Percentiles rank a stretch among this genome's conserved stretches.
phyloP scores from a whole-genome alignment of 352 stramenopile species.

The Stephanocyclus meneghinianus region DNA sequence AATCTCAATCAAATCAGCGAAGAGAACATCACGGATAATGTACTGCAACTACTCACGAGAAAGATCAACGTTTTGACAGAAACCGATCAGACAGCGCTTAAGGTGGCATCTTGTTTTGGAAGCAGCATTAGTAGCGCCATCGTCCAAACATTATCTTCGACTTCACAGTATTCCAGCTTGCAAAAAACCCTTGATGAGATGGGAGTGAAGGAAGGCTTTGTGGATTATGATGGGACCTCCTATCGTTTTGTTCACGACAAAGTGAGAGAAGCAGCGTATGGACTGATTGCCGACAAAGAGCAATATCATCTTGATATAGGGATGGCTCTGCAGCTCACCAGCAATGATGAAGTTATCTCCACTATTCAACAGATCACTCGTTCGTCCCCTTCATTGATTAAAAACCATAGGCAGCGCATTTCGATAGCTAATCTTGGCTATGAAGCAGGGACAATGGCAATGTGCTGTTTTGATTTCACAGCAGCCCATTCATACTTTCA shows the following conservation, averaged over 20 bases:
- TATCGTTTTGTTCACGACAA: constrained; percentile 67
- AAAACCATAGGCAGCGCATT: neutral
- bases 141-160: neutral
- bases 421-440: constrained; percentile 34
- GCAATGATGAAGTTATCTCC: constrained; percentile 6
- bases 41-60: constrained; percentile 3
- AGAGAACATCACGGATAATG: constrained; percentile 10
- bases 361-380: constrained; percentile 49
- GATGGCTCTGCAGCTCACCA: constrained; percentile 9
- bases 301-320: constrained; percentile 7
- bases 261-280: constrained; percentile 57
- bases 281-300: neutral
- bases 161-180: neutral
- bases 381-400: constrained; percentile 9
- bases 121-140: neutral
- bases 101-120: constrained; percentile 18
- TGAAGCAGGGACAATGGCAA: constrained; percentile 21
- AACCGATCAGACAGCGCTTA: constrained; percentile 18
- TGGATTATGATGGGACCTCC: constrained; percentile 28
- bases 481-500: constrained; percentile 18
- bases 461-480: constrained; percentile 17
- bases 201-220: neutral
- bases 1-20: neutral
- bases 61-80: constrained; percentile 16
- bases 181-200: neutral